Evolutionary conservation across 768 basidiomycete genomes (phyloP).

Genomic region (Collybia mongolica): DNA sequence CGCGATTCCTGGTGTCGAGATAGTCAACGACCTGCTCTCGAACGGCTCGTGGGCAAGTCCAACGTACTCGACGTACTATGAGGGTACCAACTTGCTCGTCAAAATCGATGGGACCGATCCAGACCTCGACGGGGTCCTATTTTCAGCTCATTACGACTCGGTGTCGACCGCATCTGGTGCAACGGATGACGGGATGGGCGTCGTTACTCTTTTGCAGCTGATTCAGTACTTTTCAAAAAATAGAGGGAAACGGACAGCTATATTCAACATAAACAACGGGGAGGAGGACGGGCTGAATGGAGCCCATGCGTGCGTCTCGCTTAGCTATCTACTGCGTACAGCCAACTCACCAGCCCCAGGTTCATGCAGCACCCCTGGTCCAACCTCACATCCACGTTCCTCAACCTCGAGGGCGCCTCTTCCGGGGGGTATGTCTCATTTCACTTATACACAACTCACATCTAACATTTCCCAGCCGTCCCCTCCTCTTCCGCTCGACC

Average conservation of each 20-base stretch:
- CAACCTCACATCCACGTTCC: constrained; percentile 59
- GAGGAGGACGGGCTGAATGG: constrained; percentile 80
- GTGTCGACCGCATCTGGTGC: constrained; percentile 73
- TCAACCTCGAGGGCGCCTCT: constrained; percentile 83
- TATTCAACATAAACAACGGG: constrained; percentile 87
- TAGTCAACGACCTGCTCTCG: constrained; percentile 45
- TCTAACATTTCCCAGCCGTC: constrained; percentile 47
- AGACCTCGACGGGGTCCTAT: constrained; percentile 41
- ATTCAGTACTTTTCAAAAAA: constrained; percentile 42
- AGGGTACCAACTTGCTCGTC: constrained; percentile 66
- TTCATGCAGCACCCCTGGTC: constrained; percentile 79
- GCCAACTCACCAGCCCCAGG: constrained; percentile 27
- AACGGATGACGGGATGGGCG: constrained; percentile 53
- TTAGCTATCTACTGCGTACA: not conserved
- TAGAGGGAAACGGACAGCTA: constrained; percentile 44
- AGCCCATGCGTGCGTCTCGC: constrained; percentile 53
- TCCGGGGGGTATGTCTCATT: constrained; percentile 59
- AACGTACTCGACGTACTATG: constrained; percentile 44
- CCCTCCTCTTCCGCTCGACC: constrained; percentile 73
- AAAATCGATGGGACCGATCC: constrained; percentile 53
- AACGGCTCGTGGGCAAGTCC: constrained; percentile 46
- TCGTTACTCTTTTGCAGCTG: constrained; percentile 31
- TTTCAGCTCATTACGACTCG: constrained; percentile 81
- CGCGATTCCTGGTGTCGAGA: constrained; percentile 43
- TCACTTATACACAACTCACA: constrained; percentile 13